phyloP scores from a whole-genome alignment of 805 yeast genomes.

The Barnettozyma vustinii region DNA sequence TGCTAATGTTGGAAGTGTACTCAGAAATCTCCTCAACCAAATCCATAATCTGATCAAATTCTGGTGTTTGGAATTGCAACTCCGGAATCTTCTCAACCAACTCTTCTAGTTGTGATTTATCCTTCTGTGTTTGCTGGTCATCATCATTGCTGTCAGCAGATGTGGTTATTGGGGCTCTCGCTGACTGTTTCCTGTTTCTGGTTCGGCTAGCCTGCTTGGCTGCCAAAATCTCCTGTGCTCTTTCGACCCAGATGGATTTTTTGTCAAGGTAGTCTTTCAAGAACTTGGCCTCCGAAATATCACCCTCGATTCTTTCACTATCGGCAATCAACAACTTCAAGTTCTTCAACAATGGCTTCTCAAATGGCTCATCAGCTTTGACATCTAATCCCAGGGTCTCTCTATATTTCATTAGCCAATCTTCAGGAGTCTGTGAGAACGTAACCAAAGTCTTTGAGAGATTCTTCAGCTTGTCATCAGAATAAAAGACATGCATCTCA shows the following conservation, averaged over 20 bases:
- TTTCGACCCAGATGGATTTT: slow-evolving; percentile 48
- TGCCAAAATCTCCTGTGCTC: slow-evolving; percentile 44
- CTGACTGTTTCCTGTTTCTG: slow-evolving; percentile 17
- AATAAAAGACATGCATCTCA: slow-evolving; percentile 41
- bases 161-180: not conserved
- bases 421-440: slow-evolving; percentile 40
- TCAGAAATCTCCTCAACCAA: slow-evolving; percentile 45
- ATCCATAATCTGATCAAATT: slow-evolving; percentile 53
- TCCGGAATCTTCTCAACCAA: slow-evolving; percentile 43
- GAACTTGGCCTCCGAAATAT: slow-evolving; percentile 31
- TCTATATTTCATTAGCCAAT: slow-evolving; percentile 48
- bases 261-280: slow-evolving; percentile 38
- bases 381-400: slow-evolving; percentile 26
- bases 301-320: slow-evolving; percentile 46
- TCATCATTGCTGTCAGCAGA: slow-evolving; percentile 2
- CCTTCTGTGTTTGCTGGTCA: slow-evolving; percentile 13
- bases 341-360: slow-evolving; percentile 42
- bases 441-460: slow-evolving; percentile 33
- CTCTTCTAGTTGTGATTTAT: slow-evolving; percentile 8
- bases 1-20: slow-evolving; percentile 43
- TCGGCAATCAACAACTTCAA: slow-evolving; percentile 43
- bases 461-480: slow-evolving; percentile 47
- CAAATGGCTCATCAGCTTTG: slow-evolving; percentile 22
- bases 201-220: slow-evolving; percentile 37
- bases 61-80: slow-evolving; percentile 49